Base-by-base conservation (phyloP, 176 grass and related monocot species). In the Juncus inflexus region DNA sequence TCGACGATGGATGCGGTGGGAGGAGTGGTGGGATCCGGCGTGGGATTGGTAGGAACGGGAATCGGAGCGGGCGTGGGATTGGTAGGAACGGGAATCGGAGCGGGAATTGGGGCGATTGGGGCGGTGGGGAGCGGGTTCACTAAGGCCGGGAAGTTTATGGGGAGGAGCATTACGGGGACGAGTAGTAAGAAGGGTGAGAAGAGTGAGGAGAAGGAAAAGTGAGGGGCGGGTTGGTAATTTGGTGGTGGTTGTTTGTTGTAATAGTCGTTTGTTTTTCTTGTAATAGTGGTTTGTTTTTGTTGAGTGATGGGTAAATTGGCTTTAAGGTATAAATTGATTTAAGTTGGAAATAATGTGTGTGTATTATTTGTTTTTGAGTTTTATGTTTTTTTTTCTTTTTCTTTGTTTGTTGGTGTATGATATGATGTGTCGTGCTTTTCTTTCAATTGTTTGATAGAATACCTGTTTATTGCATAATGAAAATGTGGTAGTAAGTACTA, bases 1-100 rank as follows among this genome's bases (percentile, higher is more conserved):
- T 89, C 87, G 67, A 89, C 94, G 8, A 91, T 97, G 94, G 94
- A 97, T 75, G 94, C 92, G 9, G 35, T 97, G 63, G 86, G 90
- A 60, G 90, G 90, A 0, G 86, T 90, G 15, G 87, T 90, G 15
- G 92, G 92, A 37, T 89, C 92, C 0, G 92, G 91, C 12, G 84
- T 90, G 9, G 91, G 91, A 2, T 15, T 96, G 61, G 81, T 96
- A 3, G 87, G 87, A 39, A 83, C 84, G 43, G 84, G 91, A 62
- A 35, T 95, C 65, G 86, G 53, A 16, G 78, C 76, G 3, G 84
- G 88, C 42, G 70, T 81, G 11, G 84, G 83, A 0, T 54, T 90
- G 2, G 87, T 90, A 9, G 78, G 78, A 60, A 77, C 83, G 3
- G 87, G 87, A 13, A 12, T 95, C 2, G 86, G 77, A 3, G 77